Percentiles rank a stretch among this genome's conserved stretches.
Conservation (phyloP, 179 eudicot genomes). For the Nepenthes alata region DNA sequence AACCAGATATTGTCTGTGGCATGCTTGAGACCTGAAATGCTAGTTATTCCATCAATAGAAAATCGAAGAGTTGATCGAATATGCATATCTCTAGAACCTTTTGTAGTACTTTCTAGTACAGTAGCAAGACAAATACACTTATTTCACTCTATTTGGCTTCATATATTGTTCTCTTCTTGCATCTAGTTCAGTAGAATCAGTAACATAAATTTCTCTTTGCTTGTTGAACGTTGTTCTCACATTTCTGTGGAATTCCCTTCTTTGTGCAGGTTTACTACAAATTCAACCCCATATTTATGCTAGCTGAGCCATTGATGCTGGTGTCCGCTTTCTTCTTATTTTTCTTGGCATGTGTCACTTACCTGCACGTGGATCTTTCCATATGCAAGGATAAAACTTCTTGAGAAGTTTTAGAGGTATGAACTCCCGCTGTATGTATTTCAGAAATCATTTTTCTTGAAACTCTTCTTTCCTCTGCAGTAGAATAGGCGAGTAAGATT, state of each 20-base stretch:
- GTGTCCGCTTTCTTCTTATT: constrained; percentile 57
- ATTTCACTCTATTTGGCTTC: too few species aligned
- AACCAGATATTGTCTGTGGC: too few species aligned
- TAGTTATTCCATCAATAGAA: too few species aligned
- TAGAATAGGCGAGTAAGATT: too few species aligned
- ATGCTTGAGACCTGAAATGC: too few species aligned
- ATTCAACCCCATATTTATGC: constrained; percentile 79
- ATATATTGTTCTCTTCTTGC: not conserved
- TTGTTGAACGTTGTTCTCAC: not conserved
- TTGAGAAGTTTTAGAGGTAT: not conserved
- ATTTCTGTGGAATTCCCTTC: not conserved
- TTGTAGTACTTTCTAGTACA: too few species aligned
- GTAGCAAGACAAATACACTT: too few species aligned
- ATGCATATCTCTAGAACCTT: too few species aligned
- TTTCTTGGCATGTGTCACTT: constrained; percentile 59
- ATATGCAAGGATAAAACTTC: constrained; percentile 40
- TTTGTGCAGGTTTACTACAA: constrained; percentile 71
- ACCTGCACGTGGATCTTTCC: constrained; percentile 67
- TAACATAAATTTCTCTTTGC: not conserved
- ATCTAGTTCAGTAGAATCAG: not conserved
- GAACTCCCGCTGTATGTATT: not conserved
- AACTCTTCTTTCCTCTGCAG: not conserved
- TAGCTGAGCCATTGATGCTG: constrained; percentile 91
- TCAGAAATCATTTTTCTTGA: not conserved
- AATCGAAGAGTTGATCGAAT: too few species aligned